A percentile compares a stretch with the other conserved stretches of the same genome.
Conservation (phyloP, 2,329 filamentous ascomycete genomes). For the Trichophyton benhamiae region DNA sequence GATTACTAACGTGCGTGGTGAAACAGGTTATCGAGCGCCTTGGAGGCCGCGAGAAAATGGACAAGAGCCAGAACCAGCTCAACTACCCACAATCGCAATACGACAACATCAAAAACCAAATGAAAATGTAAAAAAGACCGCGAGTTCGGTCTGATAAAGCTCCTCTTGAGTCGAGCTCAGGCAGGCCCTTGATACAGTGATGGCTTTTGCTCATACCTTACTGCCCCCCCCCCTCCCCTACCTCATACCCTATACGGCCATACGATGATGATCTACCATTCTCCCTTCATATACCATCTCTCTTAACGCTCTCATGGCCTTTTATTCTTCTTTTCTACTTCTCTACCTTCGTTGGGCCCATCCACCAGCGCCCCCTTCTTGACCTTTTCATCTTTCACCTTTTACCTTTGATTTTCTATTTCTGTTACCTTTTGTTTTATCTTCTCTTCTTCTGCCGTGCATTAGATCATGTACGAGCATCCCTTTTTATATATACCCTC, state of each 20-base stretch:
- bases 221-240: no score
- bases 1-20: background rate
- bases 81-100: constrained; percentile 11
- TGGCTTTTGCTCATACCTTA: background rate
- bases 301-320: background rate
- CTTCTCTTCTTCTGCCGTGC: background rate
- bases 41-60: constrained; percentile 6
- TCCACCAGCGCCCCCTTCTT: no score
- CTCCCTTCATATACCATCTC: background rate
- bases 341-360: background rate
- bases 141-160: background rate
- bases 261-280: background rate
- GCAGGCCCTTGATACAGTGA: background rate
- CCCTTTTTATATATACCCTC: background rate
- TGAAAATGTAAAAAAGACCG: background rate
- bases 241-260: background rate
- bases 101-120: constrained; percentile 10
- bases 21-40: constrained; percentile 8
- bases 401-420: background rate
- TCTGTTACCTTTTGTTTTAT: background rate
- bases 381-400: background rate
- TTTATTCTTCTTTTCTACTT: background rate
- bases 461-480: background rate
- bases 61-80: constrained; percentile 10
- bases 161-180: constrained; percentile 1